Base-by-base conservation (phyloP, 2,329 filamentous ascomycete genomes). In the Aspergillus floridensis region DNA sequence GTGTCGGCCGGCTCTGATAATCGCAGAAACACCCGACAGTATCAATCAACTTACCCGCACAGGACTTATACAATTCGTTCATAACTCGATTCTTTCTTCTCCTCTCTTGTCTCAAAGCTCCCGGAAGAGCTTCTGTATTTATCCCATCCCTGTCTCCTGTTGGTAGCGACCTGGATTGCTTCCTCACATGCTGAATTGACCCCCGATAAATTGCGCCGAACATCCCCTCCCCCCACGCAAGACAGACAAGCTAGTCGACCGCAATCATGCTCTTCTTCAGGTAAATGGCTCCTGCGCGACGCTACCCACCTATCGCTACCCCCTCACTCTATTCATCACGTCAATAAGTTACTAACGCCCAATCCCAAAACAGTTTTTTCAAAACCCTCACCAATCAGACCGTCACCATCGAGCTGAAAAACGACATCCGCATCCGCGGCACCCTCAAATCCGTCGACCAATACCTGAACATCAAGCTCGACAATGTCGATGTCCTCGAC, bases 331-430 rank as follows among this genome's bases (percentile, higher is more conserved):
- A 0, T 16, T 5, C 2, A 5, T 16, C 14, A 35, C 14, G 11
- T 35, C 3, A 1, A 35, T 2, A 53, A 53, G 50, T 24, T 47
- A 31, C 41, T 32, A 49, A 24, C 11, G 44, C 48, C 16, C 47
- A 26, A 21, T 22, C 57, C 52, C 53, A 57, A 10, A 31, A 24
- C 73, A 95, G 91, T 81, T 98, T 97, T 82, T 98, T 98, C 87
- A 98, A 98, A 79, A 98, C 93, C 56, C 90, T 98, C 72, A 96
- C 97, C 76, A 95, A 97, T 82, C 90, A 95, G 68, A 88, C 96
- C 82, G 93, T 99, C 72, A 98, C 93, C 50, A 92, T 99, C 74
- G 95, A 99, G 82, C 90, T 99, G 76, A 99, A 99, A 81, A 99
- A 99, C 77, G 95, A 99, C 80, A 96, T 99, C 69, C 92, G 93